These are phyloP conservation scores for Pyricularia pennisetigena DNA, from an alignment of 2,329 filamentous ascomycete species.

Conservation along the genomic window DNA sequence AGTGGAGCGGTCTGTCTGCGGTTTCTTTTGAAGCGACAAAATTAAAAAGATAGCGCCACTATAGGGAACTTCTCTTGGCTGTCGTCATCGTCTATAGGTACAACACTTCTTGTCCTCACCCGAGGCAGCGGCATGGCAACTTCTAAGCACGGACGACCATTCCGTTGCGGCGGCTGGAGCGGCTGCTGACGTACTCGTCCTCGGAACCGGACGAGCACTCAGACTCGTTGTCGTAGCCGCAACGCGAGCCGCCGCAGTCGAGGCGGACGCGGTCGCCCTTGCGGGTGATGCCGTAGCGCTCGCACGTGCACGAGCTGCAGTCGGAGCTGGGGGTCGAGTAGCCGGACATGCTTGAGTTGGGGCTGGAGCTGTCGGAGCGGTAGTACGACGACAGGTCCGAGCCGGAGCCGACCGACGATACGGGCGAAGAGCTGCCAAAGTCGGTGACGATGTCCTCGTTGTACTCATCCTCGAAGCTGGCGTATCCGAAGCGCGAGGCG, in stretches of 20 bases:
- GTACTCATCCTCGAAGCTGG: constrained; percentile 40
- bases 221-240: constrained; percentile 68
- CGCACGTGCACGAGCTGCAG: constrained; percentile 77
- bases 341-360: constrained; percentile 63
- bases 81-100: background rate
- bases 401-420: constrained; percentile 50
- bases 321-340: constrained; percentile 74
- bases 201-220: constrained; percentile 56
- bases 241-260: constrained; percentile 84
- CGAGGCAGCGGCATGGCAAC: constrained; percentile 12
- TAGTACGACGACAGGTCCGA: constrained; percentile 54
- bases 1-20: background rate
- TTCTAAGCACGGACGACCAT: constrained; percentile 41
- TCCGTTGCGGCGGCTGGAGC: constrained; percentile 52
- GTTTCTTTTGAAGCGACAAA: background rate
- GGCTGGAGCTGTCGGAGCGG: constrained; percentile 64
- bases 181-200: constrained; percentile 37
- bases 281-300: constrained; percentile 93
- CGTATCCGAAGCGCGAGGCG: constrained; percentile 54
- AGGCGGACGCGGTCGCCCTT: constrained; percentile 89
- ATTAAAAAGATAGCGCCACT: background rate
- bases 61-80: background rate
- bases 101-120: constrained; percentile 14
- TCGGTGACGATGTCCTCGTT: constrained; percentile 45
- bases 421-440: constrained; percentile 46